Base-by-base conservation (phyloP, 2,329 filamentous ascomycete species). In the Trichoderma sp. region DNA sequence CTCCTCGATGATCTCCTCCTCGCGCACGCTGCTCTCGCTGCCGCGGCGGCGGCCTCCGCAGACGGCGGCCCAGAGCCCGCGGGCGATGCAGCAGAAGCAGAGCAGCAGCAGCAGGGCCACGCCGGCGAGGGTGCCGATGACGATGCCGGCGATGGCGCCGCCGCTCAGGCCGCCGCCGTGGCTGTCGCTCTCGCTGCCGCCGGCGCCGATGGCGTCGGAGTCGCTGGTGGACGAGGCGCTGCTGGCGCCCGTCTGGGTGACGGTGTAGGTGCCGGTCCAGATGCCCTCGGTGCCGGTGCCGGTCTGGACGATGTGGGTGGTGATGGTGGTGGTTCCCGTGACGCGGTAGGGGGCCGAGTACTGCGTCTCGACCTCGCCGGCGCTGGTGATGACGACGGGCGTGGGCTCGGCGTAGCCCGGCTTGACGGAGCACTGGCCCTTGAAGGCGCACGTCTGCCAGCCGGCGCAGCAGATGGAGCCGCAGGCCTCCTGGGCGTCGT, bases 121-220 rank as follows among this genome's bases (percentile, higher is more conserved):
- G 67, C 89, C 90, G 15, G 84, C 83, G 56, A 93, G 81, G 12
- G 86, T 84, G 68, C 90, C 90, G 64, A 93, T 88, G 69, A 93
- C 90, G 71, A 93, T 93, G 67, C 90, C 90, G 17, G 91, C 90
- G 71, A 93, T 93, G 66, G 89, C 90, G 60, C 90, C 90, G 50
- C 82, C 84, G 71, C 88, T 90, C 62, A 93, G 82, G 50, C 78
- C 75, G 64, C 78, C 78, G 30, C 78, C 76, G 44, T 68, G 71
- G 47, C 76, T 78, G 34, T 39, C 34, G 52, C 76, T 75, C 30
- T 60, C 75, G 41, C 79, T 80, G 19, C 74, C 77, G 17, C 74
- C 77, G 17, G 71, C 74, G 9, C 74, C 76, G 26, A 76, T 79
- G 71, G 74, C 72, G 15, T 72, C 73, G 56, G 80, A 81, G 52